These are phyloP conservation scores for Wickerhamiella sorbophila DNA, from an alignment of 805 yeast species.

Conservation along the genomic window DNA sequence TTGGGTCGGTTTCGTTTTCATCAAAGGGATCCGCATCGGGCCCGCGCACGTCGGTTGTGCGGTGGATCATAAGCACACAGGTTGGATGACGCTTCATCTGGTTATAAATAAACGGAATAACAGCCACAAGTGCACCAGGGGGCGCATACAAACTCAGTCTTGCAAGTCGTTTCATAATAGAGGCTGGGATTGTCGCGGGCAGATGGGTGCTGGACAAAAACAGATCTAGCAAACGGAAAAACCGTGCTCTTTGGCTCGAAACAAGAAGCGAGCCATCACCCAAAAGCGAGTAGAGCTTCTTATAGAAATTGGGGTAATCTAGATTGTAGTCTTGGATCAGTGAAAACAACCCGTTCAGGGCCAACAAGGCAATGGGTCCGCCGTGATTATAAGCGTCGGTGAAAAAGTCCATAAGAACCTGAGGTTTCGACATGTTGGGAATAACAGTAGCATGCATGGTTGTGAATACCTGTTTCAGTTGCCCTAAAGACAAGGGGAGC, in stretches of 20 bases:
- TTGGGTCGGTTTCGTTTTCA: constrained; percentile 53
- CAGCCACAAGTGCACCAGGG: constrained; percentile 76
- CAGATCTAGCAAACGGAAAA: constrained; percentile 71
- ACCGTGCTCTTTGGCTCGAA: constrained; percentile 70
- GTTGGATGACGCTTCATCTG: constrained; percentile 82
- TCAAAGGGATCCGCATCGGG: constrained; percentile 49
- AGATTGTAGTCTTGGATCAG: constrained; percentile 68
- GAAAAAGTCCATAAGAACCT: constrained; percentile 79
- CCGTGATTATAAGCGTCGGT: constrained; percentile 67
- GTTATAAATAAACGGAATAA: constrained; percentile 85
- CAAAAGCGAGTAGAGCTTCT: constrained; percentile 65
- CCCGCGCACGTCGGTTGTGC: constrained; percentile 17
- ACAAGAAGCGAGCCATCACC: constrained; percentile 57
- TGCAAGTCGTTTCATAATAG: constrained; percentile 73
- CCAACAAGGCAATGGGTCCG: constrained; percentile 53
- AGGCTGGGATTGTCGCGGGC: constrained; percentile 69
- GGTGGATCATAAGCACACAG: constrained; percentile 79
- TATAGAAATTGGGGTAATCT: constrained; percentile 83
- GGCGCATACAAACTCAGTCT: constrained; percentile 63
- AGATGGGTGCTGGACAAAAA: constrained; percentile 80
- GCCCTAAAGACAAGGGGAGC: constrained; percentile 34
- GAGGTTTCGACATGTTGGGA: constrained; percentile 68
- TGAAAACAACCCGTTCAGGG: constrained; percentile 78
- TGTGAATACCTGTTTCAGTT: constrained; percentile 53
- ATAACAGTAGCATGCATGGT: constrained; percentile 73